Conservation (phyloP, 2,329 filamentous ascomycete species). For the Colletotrichum musicola region DNA sequence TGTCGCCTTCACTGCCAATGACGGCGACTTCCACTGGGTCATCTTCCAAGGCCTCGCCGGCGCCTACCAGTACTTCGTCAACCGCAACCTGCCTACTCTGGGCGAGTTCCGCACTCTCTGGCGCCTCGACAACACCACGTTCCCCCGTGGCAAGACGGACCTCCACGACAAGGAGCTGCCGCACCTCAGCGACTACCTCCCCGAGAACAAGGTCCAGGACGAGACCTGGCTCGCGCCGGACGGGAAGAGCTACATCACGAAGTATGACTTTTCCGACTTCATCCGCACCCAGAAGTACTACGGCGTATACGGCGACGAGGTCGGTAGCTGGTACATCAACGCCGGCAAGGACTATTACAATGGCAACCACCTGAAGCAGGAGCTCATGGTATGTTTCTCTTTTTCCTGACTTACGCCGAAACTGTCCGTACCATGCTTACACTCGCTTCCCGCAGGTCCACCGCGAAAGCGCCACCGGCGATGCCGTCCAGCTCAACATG, state of each 20-base stretch:
- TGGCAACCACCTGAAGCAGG: constrained; percentile 65
- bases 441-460: constrained; percentile 48
- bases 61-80: constrained; percentile 69
- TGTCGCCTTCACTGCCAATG: constrained; percentile 58
- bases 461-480: constrained; percentile 62
- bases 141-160: constrained; percentile 59
- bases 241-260: constrained; percentile 58
- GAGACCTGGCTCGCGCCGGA: constrained; percentile 61
- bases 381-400: constrained; percentile 56
- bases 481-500: constrained; percentile 66
- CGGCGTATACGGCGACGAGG: constrained; percentile 62
- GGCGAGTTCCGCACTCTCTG: constrained; percentile 65
- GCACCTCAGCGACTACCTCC: constrained; percentile 55
- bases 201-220: constrained; percentile 63
- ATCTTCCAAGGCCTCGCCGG: constrained; percentile 61
- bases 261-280: constrained; percentile 57
- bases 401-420: no score
- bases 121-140: constrained; percentile 62
- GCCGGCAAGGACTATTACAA: constrained; percentile 66
- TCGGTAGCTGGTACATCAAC: constrained; percentile 65
- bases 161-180: constrained; percentile 60
- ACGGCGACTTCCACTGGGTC: constrained; percentile 66
- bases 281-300: constrained; percentile 57
- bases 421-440: no score
- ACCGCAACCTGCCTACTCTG: constrained; percentile 59